Percentiles rank a stretch among this genome's conserved stretches.
These are phyloP conservation scores for Inga laurina DNA, from an alignment of 306 rosid species.

Conservation along the genomic window DNA sequence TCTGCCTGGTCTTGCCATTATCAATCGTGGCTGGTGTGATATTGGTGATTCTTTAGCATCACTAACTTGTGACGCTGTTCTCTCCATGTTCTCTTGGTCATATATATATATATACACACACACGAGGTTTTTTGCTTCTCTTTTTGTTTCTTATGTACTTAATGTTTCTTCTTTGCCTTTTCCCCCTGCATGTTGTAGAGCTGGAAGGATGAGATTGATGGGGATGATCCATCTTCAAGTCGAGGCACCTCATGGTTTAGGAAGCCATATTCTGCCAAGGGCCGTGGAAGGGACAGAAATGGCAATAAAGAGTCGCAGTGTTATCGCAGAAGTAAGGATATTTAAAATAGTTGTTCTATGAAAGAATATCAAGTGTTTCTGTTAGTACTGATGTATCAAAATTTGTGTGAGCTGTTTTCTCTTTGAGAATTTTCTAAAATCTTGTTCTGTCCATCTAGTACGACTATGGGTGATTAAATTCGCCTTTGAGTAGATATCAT, in stretches of 20 bases:
- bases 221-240: slow-evolving; percentile 35
- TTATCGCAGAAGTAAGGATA: slow-evolving; percentile 34
- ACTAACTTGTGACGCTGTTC: not conserved
- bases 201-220: slow-evolving; percentile 35
- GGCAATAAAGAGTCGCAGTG: slow-evolving; percentile 22
- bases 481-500: not conserved
- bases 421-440: slow-evolving; percentile 2
- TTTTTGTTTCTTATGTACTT: not conserved
- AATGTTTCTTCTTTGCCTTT: not conserved
- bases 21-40: slow-evolving; percentile 7
- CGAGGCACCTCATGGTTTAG: slow-evolving; percentile 37
- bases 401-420: slow-evolving; percentile 1
- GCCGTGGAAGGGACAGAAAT: slow-evolving; percentile 13
- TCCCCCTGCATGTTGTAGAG: slow-evolving; percentile 28
- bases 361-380: slow-evolving; percentile 16
- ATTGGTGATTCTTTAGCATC: not conserved
- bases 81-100: not conserved
- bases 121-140: not conserved
- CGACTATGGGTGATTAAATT: slow-evolving; percentile 15
- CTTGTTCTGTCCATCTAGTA: slow-evolving; percentile 2
- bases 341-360: slow-evolving; percentile 5
- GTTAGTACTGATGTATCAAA: slow-evolving; percentile 8
- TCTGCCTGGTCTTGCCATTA: slow-evolving; percentile 8
- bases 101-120: not conserved
- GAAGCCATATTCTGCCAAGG: slow-evolving; percentile 22